Base-by-base conservation (phyloP, 208 protist species). In the Leishmania lainsoni region DNA sequence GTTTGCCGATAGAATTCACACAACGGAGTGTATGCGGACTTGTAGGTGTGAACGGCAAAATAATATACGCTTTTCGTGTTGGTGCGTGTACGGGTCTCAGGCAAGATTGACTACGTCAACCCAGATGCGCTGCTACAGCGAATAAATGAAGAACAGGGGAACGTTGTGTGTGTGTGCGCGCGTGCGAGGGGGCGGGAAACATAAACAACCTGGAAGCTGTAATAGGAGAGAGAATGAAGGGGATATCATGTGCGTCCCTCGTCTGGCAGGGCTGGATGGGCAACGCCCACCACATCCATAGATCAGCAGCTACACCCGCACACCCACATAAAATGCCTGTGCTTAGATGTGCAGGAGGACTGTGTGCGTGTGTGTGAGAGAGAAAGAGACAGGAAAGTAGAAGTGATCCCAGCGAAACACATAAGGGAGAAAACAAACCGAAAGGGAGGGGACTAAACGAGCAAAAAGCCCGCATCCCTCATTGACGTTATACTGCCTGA, bases 381-480 rank as follows among this genome's bases (percentile, higher is more conserved):
- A n/a, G 63, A n/a, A n/a, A n/a, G 63, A n/a, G 26, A 26, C 65
- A 69, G 74, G 39, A 85, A 81, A 80, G 42, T 45, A 79, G 75
- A 74, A 51, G 65, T 16, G 48, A 45, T 72, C 17, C 66, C 16
- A 20, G 29, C 66, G 83, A 73, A 76, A 82, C 75, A 66, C 5
- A 89, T 4, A 86, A 66, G 77, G 42, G 81, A 35, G 63, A 79
- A 39, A 76, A 80, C 58, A 48, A 22, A 76, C 39, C 70, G 71
- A 79, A 2, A 59, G 16, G 51, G 66, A 65, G 58, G 68, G 49
- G 79, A 77, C 32, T 42, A 35, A 77, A 66, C n/a, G 10, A 74
- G 20, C 6, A 45, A 45, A 45, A 45, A 45, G 42, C 42, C 42
- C 42, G 42, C 42, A 45, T 45, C 42, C 3, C 42, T 45, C 42